Percentiles rank a stretch among this genome's conserved stretches.
Conservation (phyloP, 768 basidiomycete genomes). For the Rhodotorula kratochvilovae region DNA sequence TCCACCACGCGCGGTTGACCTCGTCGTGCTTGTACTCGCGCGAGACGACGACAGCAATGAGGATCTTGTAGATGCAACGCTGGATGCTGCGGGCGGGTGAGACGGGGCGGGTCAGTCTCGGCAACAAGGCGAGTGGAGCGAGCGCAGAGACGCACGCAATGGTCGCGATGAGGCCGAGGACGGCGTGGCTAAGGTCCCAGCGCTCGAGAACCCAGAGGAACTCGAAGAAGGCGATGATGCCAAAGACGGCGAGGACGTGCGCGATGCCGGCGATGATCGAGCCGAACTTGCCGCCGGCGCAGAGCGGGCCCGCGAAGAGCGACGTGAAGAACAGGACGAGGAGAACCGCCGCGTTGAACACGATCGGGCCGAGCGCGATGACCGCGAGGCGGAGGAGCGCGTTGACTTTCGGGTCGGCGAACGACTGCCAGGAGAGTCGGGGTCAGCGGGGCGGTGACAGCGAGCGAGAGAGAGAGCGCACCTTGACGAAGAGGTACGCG, state of each 20-base stretch:
- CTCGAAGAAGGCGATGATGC: constrained; percentile 89
- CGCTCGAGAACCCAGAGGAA: constrained; percentile 94
- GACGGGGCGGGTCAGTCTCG: not conserved
- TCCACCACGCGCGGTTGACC: constrained; percentile 99
- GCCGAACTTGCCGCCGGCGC: constrained; percentile 76
- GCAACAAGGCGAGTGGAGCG: no score
- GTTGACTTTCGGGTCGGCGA: constrained; percentile 68
- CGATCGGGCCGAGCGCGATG: constrained; percentile 87
- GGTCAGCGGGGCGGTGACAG: constrained; percentile 41
- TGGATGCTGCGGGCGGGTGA: constrained; percentile 56
- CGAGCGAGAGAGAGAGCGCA: not conserved
- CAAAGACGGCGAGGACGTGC: constrained; percentile 73
- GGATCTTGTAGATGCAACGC: constrained; percentile 83
- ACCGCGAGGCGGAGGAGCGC: constrained; percentile 89
- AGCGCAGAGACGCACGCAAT: constrained; percentile 53
- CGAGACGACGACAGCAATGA: constrained; percentile 88
- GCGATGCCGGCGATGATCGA: constrained; percentile 87
- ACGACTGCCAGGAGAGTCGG: constrained; percentile 90
- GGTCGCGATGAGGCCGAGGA: constrained; percentile 84
- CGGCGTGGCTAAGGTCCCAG: constrained; percentile 87
- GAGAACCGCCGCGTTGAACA: constrained; percentile 86
- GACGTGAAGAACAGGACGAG: constrained; percentile 84
- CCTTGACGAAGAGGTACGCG: constrained; percentile 54
- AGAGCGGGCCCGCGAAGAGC: constrained; percentile 75
- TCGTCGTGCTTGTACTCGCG: constrained; percentile 99